Evolutionary conservation across 768 basidiomycete species (phyloP).

Genomic region (Chiua virens): DNA sequence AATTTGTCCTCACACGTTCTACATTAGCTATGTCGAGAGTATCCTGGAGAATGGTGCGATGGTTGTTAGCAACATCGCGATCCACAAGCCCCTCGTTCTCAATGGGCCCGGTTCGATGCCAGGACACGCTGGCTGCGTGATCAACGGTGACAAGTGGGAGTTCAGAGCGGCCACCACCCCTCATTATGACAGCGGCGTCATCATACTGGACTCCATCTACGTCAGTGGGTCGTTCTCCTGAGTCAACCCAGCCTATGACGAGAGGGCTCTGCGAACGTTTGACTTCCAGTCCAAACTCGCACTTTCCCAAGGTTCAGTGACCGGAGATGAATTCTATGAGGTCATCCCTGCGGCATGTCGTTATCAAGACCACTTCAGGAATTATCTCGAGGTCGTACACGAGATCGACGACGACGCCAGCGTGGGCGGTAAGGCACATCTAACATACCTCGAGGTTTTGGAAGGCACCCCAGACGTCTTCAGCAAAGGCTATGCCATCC

Average conservation of each 20-base stretch:
- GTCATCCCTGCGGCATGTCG: slow-evolving; percentile 20
- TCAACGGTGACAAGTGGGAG: slow-evolving; percentile 29
- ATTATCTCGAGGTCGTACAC: slow-evolving; percentile 29
- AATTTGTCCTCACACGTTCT: neutral
- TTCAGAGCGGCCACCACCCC: slow-evolving; percentile 28
- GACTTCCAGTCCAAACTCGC: slow-evolving; percentile 24
- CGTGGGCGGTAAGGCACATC: slow-evolving; percentile 26
- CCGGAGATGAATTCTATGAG: slow-evolving; percentile 18
- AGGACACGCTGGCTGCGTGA: slow-evolving; percentile 26
- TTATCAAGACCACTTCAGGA: slow-evolving; percentile 24
- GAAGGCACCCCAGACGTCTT: slow-evolving; percentile 28
- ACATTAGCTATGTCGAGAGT: slow-evolving; percentile 25
- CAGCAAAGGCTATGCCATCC: slow-evolving; percentile 30
- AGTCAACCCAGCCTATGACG: slow-evolving; percentile 26
- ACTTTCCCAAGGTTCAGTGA: slow-evolving; percentile 14
- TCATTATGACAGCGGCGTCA: slow-evolving; percentile 18
- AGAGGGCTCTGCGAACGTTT: slow-evolving; percentile 18
- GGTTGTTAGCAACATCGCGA: slow-evolving; percentile 25
- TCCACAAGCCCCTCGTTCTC: slow-evolving; percentile 32
- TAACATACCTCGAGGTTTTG: slow-evolving; percentile 21
- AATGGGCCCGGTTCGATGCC: slow-evolving; percentile 14
- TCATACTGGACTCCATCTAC: slow-evolving; percentile 31
- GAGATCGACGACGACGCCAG: slow-evolving; percentile 27
- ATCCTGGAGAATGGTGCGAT: slow-evolving; percentile 36
- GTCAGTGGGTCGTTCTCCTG: slow-evolving; percentile 29